Evolutionary conservation across 2,329 filamentous ascomycete species (phyloP).

Genomic region (Alternaria brassicicola): DNA sequence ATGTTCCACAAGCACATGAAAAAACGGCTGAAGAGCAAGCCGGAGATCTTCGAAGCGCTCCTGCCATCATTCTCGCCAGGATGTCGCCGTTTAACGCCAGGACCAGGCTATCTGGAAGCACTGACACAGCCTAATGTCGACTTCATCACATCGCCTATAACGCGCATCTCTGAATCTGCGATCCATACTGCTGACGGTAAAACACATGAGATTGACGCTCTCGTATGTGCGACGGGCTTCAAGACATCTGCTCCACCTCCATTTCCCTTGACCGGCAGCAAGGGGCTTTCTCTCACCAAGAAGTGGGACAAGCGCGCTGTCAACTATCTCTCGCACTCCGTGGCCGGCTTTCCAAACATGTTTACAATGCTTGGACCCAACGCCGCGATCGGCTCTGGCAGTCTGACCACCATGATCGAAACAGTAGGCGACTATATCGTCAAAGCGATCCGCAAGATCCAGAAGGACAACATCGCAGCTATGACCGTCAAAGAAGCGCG

Average conservation of each 20-base stretch:
- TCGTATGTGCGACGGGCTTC: conserved; percentile 56
- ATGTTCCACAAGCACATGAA: conserved; percentile 53
- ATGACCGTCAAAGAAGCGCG: conserved; percentile 42
- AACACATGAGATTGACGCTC: conserved; percentile 49
- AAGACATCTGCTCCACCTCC: conserved; percentile 48
- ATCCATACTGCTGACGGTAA: conserved; percentile 51
- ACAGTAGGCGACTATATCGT: conserved; percentile 49
- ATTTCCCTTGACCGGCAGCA: conserved; percentile 46
- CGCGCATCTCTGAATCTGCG: conserved; percentile 45
- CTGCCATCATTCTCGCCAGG: conserved; percentile 54
- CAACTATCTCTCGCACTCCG: conserved; percentile 40
- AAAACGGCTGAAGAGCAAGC: conserved; percentile 43
- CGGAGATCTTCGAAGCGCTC: conserved; percentile 51
- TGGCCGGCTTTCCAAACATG: conserved; percentile 47
- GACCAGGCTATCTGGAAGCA: conserved; percentile 59
- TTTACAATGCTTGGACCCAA: conserved; percentile 54
- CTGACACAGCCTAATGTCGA: conserved; percentile 50
- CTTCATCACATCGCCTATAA: conserved; percentile 47
- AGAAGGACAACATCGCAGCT: conserved; percentile 50
- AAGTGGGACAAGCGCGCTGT: conserved; percentile 45
- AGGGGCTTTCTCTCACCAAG: conserved; percentile 37
- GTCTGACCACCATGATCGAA: conserved; percentile 52
- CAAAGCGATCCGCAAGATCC: conserved; percentile 50
- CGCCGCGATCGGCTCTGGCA: conserved; percentile 49
- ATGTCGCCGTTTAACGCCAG: conserved; percentile 58